Base-by-base conservation (phyloP, 208 protist species). In the Lotmaria passim region DNA sequence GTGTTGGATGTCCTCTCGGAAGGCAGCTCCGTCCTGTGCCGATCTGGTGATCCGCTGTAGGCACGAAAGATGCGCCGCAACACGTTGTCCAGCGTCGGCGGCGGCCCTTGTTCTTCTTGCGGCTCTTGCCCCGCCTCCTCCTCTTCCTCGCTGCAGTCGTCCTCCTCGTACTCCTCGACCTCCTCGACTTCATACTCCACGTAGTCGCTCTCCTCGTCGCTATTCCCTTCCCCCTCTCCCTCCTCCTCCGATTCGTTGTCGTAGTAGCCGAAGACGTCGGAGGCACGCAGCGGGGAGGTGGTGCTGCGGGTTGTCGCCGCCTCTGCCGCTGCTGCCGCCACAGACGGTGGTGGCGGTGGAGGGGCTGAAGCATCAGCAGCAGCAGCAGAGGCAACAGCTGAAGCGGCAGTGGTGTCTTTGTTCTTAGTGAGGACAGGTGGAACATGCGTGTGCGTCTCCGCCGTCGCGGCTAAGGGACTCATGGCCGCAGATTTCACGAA, bases 171-270 rank as follows among this genome's bases (percentile, higher is more conserved):
- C n/a, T 76, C 70, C 41, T 75, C 70, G 53, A 69, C 44, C 71
- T 76, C 71, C 47, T 76, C 61, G 30, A 71, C 57, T 12, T 71
- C 63, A 28, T 71, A 77, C 58, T 69, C 63, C 17, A 61, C 31
- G 46, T 60, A 41, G 30, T 71, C 63, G 21, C 46, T 64, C 8
- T 30, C 23, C 8, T 65, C 62, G 21, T 36, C 17, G 7, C 24
- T 17, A 1, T 38, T 26, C 3, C 19, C 43, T 0, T 30, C 19
- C 7, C 26, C 58, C 11, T 47, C 56, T 2, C 47, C 56, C 6
- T 34, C 57, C 0, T 61, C 50, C 7, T 39, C 41, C 7, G 34
- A 57, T 21, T 23, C 58, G 36, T 62, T 61, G 57, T 62, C 53
- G 57, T 55, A 65, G 51, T 56, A 67, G n/a, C 39, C 31, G 23